A percentile compares a stretch with the other conserved stretches of the same genome.
Evolutionary conservation across 73 alveolate genomes (phyloP).

Genomic region (Paramecium primaurelia): DNA sequence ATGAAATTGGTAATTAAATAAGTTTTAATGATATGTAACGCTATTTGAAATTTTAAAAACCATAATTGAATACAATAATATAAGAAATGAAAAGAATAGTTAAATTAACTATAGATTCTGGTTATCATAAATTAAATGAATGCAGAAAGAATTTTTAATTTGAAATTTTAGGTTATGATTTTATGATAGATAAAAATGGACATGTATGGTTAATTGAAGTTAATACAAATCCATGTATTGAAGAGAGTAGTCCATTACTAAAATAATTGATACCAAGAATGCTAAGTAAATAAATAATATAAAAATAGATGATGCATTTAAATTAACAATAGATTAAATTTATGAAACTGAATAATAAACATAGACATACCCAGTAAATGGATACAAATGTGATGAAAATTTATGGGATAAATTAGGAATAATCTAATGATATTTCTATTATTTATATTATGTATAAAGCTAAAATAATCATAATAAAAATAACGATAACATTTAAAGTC

Average conservation of each 20-base stretch:
- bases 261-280: slow-evolving; percentile 50
- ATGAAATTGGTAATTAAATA: slow-evolving; percentile 79
- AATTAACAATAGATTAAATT: neutral
- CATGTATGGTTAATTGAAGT: slow-evolving; percentile 85
- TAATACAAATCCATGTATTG: slow-evolving; percentile 92
- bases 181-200: slow-evolving; percentile 82
- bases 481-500: neutral
- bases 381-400: neutral
- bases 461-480: neutral
- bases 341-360: neutral
- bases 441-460: neutral
- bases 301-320: slow-evolving; percentile 62
- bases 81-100: slow-evolving; percentile 62
- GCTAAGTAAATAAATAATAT: neutral
- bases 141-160: slow-evolving; percentile 58
- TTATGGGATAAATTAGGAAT: neutral
- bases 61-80: slow-evolving; percentile 23
- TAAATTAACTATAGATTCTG: slow-evolving; percentile 62
- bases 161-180: slow-evolving; percentile 89
- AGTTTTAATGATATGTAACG: slow-evolving; percentile 64
- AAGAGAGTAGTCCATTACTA: slow-evolving; percentile 54
- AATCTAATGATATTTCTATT: neutral
- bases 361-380: neutral
- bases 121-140: slow-evolving; percentile 63
- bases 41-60: slow-evolving; percentile 57